Percentiles rank a stretch among this genome's conserved stretches.
Evolutionary conservation across 352 stramenopile species (phyloP).

Genomic region (Pythium volutum): DNA sequence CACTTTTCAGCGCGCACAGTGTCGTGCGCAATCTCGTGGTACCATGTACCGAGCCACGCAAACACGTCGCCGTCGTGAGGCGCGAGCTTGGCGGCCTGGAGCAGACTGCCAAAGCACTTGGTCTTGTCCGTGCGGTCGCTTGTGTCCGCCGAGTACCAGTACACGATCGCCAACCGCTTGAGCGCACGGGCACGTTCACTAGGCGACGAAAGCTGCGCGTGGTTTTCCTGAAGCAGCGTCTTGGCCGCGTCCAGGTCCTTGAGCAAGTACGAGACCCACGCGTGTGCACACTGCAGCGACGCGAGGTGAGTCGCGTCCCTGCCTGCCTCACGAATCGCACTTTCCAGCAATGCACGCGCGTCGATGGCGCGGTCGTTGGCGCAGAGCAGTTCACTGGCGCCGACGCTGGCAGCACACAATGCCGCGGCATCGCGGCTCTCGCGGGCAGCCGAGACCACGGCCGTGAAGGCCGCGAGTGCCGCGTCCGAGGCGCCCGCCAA

Average conservation of each 20-base stretch:
- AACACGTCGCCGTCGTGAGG: conserved; percentile 69
- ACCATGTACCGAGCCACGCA: conserved; percentile 74
- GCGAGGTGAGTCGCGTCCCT: conserved; percentile 24
- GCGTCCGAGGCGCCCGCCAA: conserved; percentile 44
- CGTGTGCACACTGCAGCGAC: conserved; percentile 31
- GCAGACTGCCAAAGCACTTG: conserved; percentile 55
- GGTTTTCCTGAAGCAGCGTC: conserved; percentile 36
- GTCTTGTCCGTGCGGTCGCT: conserved; percentile 48
- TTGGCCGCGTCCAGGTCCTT: conserved; percentile 36
- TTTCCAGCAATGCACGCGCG: conserved; percentile 33
- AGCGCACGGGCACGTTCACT: conserved; percentile 37
- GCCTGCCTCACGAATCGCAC: not conserved
- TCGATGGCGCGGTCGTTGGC: conserved; percentile 31
- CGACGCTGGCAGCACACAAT: conserved; percentile 31
- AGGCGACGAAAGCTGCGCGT: conserved; percentile 27
- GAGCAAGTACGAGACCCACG: conserved; percentile 37
- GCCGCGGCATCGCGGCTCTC: conserved; percentile 24
- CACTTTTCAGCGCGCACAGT: conserved; percentile 79
- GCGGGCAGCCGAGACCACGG: conserved; percentile 18
- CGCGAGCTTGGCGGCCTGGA: conserved; percentile 73
- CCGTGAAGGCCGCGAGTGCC: conserved; percentile 43
- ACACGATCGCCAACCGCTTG: conserved; percentile 76
- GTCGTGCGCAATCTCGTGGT: conserved; percentile 56
- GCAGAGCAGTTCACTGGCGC: conserved; percentile 45
- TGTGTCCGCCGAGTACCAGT: conserved; percentile 62